Evolutionary conservation across 2,329 filamentous ascomycete species (phyloP).

Genomic region (Aspergillus phoenicis): DNA sequence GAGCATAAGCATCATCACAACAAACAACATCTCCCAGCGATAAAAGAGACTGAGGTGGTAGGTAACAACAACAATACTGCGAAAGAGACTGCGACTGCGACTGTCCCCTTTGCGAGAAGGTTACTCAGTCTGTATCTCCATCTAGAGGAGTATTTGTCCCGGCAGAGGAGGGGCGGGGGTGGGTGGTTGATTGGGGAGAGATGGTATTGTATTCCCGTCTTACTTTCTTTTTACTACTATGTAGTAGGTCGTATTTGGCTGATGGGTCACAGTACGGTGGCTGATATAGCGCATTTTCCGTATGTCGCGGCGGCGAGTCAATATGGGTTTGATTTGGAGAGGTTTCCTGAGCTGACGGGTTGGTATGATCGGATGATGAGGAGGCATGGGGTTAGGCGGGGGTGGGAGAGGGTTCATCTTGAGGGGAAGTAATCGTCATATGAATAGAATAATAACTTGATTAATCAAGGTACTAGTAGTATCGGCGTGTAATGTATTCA

Average conservation of each 20-base stretch:
- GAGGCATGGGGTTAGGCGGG: slow-evolving; percentile 4
- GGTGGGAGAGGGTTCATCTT: background rate
- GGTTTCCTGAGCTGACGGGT: slow-evolving; percentile 17
- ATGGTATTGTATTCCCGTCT: slow-evolving; percentile 10
- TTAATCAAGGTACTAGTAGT: too few relatives aligned
- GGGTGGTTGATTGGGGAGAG: slow-evolving; percentile 16
- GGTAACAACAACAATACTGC: too few relatives aligned
- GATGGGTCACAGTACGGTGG: slow-evolving; percentile 12
- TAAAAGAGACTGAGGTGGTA: too few relatives aligned
- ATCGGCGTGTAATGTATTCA: background rate
- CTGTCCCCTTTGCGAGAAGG: slow-evolving; percentile 1
- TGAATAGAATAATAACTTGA: too few relatives aligned
- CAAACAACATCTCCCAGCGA: too few relatives aligned
- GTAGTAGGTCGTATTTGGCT: too few relatives aligned
- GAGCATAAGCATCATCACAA: too few relatives aligned
- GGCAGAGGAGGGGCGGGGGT: background rate
- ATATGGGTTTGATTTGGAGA: slow-evolving; percentile 13
- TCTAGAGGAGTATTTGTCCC: slow-evolving; percentile 13
- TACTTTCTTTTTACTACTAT: background rate
- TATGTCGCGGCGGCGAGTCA: slow-evolving; percentile 13
- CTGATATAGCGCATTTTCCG: slow-evolving; percentile 14
- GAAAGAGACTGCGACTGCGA: too few relatives aligned
- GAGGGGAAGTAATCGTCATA: background rate
- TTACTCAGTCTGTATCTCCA: slow-evolving; percentile 15
- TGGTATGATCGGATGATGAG: slow-evolving; percentile 16